These are phyloP conservation scores for Penicillium corylophilum DNA, from an alignment of 2,329 filamentous ascomycete genomes.

Conservation along the genomic window DNA sequence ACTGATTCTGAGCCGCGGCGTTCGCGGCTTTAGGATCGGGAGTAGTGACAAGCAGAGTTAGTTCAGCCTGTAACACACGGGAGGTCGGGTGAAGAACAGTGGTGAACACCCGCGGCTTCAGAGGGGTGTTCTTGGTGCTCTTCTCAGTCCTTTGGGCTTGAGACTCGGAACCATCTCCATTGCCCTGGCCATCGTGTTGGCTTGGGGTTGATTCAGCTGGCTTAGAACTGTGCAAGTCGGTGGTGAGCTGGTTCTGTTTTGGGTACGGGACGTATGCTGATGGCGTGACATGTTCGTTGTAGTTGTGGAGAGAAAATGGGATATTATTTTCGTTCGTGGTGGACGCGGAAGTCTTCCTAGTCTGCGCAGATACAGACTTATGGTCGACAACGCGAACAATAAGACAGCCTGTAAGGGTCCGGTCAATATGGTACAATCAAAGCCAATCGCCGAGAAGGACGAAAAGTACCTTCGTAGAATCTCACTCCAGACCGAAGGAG, in stretches of 20 bases:
- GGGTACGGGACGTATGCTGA: slow-evolving; percentile 81
- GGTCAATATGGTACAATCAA: neutral
- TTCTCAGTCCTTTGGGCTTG: slow-evolving; percentile 40
- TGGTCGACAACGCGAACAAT: slow-evolving; percentile 95
- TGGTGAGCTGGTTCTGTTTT: slow-evolving; percentile 38
- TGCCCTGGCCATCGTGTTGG: slow-evolving; percentile 13
- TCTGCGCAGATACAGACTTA: slow-evolving; percentile 63
- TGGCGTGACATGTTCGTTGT: slow-evolving; percentile 84
- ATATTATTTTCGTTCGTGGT: slow-evolving; percentile 61
- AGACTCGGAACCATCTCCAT: slow-evolving; percentile 32
- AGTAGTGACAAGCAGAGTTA: slow-evolving; percentile 73
- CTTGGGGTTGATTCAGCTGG: slow-evolving; percentile 15
- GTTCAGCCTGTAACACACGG: slow-evolving; percentile 71
- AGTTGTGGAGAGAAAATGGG: slow-evolving; percentile 87
- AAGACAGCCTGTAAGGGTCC: slow-evolving; percentile 61
- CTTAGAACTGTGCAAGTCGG: slow-evolving; percentile 30
- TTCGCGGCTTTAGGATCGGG: slow-evolving; percentile 57
- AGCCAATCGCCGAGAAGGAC: neutral
- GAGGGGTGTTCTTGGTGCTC: slow-evolving; percentile 48
- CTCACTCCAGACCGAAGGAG: slow-evolving; percentile 68
- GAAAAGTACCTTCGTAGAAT: slow-evolving; percentile 75
- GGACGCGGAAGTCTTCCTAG: slow-evolving; percentile 54
- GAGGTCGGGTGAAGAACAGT: slow-evolving; percentile 82
- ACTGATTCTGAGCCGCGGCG: slow-evolving; percentile 43
- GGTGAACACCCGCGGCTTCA: slow-evolving; percentile 65